These are phyloP conservation scores for Alloteropsis semialata DNA, from an alignment of 176 grass and related monocot genomes.

Conservation along the genomic window DNA sequence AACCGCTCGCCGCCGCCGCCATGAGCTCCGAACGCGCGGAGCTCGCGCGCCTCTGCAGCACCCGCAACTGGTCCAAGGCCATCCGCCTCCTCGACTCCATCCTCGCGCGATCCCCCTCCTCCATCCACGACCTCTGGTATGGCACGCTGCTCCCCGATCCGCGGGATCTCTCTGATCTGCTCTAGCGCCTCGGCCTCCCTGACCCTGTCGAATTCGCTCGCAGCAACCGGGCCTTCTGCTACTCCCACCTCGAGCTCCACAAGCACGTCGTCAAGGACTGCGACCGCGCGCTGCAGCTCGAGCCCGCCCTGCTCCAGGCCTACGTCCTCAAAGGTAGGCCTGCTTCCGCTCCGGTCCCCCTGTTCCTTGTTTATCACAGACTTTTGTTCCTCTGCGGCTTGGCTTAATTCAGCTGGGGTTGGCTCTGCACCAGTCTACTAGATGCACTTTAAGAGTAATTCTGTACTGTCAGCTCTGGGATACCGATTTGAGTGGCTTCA, in stretches of 20 bases:
- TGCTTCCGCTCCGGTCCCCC: background rate
- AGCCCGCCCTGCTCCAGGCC: constrained; percentile 67
- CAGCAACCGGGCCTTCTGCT: constrained; percentile 98
- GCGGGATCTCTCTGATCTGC: constrained; percentile 31
- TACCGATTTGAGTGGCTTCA: background rate
- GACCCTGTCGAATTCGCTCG: constrained; percentile 17
- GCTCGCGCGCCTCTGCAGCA: constrained; percentile 74
- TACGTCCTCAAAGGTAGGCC: constrained; percentile 88
- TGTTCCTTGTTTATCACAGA: background rate
- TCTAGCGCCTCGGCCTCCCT: background rate
- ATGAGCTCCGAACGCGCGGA: constrained; percentile 71
- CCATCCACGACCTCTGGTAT: constrained; percentile 94
- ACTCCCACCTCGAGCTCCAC: constrained; percentile 92
- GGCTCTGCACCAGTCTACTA: background rate
- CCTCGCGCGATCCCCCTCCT: constrained; percentile 66
- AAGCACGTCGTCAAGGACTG: constrained; percentile 98
- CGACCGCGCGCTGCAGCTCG: constrained; percentile 72
- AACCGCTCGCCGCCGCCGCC: constrained; percentile 5
- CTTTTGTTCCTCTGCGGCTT: background rate
- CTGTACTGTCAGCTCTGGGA: background rate
- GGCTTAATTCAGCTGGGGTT: background rate
- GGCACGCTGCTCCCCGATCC: background rate
- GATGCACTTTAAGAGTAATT: background rate
- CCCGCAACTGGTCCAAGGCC: constrained; percentile 95
- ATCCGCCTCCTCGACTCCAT: constrained; percentile 81